Evolutionary conservation across 106 monocot species (phyloP).

Genomic region (Platanthera zijinensis): DNA sequence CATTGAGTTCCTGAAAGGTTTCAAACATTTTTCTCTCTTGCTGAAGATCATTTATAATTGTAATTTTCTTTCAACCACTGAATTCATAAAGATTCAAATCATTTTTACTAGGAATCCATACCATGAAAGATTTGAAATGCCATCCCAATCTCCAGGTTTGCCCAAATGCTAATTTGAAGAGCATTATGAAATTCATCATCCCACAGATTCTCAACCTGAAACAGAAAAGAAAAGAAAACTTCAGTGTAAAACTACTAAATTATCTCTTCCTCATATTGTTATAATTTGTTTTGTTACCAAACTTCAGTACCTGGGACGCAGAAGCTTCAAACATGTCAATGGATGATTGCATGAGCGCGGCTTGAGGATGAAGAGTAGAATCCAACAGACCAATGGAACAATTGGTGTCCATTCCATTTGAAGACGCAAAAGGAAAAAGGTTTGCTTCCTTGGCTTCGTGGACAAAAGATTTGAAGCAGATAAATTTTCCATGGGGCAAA

Average conservation of each 20-base stretch:
- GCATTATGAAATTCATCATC: slow-evolving; percentile 61
- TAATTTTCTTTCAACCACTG: too few species aligned
- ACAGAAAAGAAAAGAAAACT: neutral
- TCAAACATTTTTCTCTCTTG: too few species aligned
- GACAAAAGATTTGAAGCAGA: too few species aligned
- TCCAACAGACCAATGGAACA: slow-evolving; percentile 25
- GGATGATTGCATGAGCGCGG: too few species aligned
- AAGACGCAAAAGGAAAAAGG: neutral
- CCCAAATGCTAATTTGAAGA: slow-evolving; percentile 43
- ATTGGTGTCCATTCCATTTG: slow-evolving; percentile 10
- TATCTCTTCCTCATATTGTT: neutral
- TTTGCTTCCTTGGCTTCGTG: neutral
- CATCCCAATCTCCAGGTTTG: slow-evolving; percentile 27
- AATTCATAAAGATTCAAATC: neutral
- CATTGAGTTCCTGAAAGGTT: too few species aligned
- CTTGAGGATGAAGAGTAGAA: too few species aligned
- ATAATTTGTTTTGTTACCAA: too few species aligned
- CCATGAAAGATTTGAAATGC: slow-evolving; percentile 36
- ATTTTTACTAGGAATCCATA: neutral
- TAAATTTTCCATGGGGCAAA: slow-evolving; percentile 4
- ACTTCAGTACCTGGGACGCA: too few species aligned
- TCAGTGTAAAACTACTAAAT: neutral
- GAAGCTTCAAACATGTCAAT: too few species aligned
- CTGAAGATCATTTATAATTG: too few species aligned
- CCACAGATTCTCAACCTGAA: slow-evolving; percentile 49